Evolutionary conservation across 2,329 filamentous ascomycete genomes (phyloP).

Genomic region (Metarhizium brunneum): DNA sequence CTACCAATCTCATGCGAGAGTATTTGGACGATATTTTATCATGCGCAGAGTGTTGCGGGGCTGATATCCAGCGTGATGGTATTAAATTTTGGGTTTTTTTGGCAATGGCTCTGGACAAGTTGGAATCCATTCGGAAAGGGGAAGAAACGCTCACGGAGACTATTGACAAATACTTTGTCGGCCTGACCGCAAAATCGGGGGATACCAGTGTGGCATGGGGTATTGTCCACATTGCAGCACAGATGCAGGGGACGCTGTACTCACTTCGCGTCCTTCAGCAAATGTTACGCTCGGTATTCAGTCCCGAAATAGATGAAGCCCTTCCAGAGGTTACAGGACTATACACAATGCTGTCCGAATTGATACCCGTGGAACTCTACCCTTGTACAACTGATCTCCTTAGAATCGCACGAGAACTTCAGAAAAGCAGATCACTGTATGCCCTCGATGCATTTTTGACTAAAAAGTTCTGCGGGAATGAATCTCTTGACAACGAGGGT

Average conservation of each 20-base stretch:
- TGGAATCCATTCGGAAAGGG: conserved; percentile 17
- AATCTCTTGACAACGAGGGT: not conserved
- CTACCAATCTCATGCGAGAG: not conserved
- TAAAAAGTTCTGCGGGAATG: not conserved
- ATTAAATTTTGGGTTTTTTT: conserved; percentile 14
- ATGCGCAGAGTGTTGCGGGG: not conserved
- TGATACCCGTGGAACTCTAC: conserved; percentile 16
- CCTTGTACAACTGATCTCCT: conserved; percentile 9
- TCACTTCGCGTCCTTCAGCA: conserved; percentile 45
- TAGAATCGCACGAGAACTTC: conserved; percentile 7
- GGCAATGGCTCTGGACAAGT: conserved; percentile 16
- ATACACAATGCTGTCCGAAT: conserved; percentile 10
- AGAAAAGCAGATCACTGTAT: not conserved
- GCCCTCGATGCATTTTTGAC: not conserved
- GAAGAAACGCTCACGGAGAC: conserved; percentile 3
- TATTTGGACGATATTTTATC: conserved; percentile 12
- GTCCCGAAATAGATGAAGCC: not conserved
- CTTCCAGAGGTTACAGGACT: conserved; percentile 6
- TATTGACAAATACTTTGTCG: not conserved
- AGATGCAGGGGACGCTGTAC: conserved; percentile 51
- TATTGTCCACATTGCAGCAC: conserved; percentile 50
- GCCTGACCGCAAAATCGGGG: not conserved
- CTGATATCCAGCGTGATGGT: conserved; percentile 9
- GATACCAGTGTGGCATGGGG: conserved; percentile 36
- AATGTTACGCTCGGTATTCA: conserved; percentile 12